Evolutionary conservation across 2,329 filamentous ascomycete genomes (phyloP).

Genomic region (Pestalotiopsis sp.): DNA sequence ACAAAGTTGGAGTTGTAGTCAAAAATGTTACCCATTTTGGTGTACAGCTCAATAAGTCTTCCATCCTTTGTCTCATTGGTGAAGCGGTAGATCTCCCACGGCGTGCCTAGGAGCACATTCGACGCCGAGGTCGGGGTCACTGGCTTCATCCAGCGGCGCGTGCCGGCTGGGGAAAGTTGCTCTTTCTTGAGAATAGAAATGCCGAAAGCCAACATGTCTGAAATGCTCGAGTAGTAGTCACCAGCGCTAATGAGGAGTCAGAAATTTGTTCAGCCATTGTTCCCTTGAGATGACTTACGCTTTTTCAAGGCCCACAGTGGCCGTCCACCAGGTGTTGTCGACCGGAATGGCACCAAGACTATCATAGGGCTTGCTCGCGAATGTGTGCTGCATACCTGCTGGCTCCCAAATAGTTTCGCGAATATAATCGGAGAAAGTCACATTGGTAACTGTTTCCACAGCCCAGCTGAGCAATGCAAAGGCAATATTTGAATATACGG

Average conservation of each 20-base stretch:
- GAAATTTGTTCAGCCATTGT: not conserved
- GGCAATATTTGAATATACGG: conserved; percentile 23
- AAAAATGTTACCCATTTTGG: conserved; percentile 32
- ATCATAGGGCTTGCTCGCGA: conserved; percentile 20
- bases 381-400: conserved; percentile 20
- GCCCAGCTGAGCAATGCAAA: conserved; percentile 21
- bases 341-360: conserved; percentile 23
- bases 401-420: conserved; percentile 19
- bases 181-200: conserved; percentile 40
- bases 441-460: conserved; percentile 8
- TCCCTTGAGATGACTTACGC: conserved; percentile 32
- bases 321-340: conserved; percentile 22
- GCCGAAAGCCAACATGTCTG: conserved; percentile 41
- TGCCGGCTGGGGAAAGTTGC: conserved; percentile 33
- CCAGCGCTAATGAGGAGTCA: conserved; percentile 31
- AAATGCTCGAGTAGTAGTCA: conserved; percentile 42
- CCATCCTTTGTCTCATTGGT: conserved; percentile 28
- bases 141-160: conserved; percentile 39
- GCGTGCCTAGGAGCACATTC: conserved; percentile 30
- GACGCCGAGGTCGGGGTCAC: conserved; percentile 26
- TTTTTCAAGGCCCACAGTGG: conserved; percentile 2
- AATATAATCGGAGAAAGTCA: conserved; percentile 6
- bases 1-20: conserved; percentile 31
- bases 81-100: conserved; percentile 35
- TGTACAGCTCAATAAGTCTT: conserved; percentile 33